These are phyloP conservation scores for Mucor saturninus DNA, from an alignment of 371 early-diverging fungal genomes.

Conservation along the genomic window DNA sequence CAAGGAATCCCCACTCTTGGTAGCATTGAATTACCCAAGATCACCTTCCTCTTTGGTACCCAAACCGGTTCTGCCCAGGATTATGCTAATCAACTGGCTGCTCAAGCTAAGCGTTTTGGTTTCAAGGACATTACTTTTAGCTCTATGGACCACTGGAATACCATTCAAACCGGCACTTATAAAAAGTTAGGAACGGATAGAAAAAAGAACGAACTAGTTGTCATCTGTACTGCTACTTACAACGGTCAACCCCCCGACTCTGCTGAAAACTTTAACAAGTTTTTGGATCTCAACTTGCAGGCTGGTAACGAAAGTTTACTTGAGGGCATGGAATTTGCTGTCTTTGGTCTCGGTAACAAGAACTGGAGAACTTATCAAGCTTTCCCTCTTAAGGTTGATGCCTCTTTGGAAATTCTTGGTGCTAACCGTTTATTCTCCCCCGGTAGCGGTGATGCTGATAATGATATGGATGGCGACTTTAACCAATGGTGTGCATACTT, in stretches of 20 bases:
- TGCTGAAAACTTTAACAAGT: slow-evolving; percentile 57
- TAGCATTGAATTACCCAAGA: slow-evolving; percentile 32
- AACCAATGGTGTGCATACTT: slow-evolving; percentile 54
- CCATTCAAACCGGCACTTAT: slow-evolving; percentile 37
- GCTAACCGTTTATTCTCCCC: slow-evolving; percentile 46
- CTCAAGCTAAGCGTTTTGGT: slow-evolving; percentile 53
- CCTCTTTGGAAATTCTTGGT: slow-evolving; percentile 47
- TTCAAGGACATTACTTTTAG: slow-evolving; percentile 34
- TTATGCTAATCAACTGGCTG: slow-evolving; percentile 49
- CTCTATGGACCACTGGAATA: slow-evolving; percentile 57
- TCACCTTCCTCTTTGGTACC: slow-evolving; percentile 60
- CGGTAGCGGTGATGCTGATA: slow-evolving; percentile 58
- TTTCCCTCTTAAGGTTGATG: slow-evolving; percentile 54
- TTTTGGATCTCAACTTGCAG: slow-evolving; percentile 35
- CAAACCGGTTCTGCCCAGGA: slow-evolving; percentile 66
- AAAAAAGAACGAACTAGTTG: slow-evolving; percentile 43
- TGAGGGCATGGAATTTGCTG: slow-evolving; percentile 48
- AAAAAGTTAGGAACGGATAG: slow-evolving; percentile 4
- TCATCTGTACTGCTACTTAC: slow-evolving; percentile 57
- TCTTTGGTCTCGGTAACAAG: slow-evolving; percentile 64
- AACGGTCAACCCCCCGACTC: slow-evolving; percentile 66
- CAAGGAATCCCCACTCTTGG: background rate
- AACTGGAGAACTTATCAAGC: slow-evolving; percentile 66
- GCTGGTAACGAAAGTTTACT: slow-evolving; percentile 31
- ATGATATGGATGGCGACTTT: slow-evolving; percentile 56